Base-by-base conservation (phyloP, 345 rosid species). In the Salix viminalis region DNA sequence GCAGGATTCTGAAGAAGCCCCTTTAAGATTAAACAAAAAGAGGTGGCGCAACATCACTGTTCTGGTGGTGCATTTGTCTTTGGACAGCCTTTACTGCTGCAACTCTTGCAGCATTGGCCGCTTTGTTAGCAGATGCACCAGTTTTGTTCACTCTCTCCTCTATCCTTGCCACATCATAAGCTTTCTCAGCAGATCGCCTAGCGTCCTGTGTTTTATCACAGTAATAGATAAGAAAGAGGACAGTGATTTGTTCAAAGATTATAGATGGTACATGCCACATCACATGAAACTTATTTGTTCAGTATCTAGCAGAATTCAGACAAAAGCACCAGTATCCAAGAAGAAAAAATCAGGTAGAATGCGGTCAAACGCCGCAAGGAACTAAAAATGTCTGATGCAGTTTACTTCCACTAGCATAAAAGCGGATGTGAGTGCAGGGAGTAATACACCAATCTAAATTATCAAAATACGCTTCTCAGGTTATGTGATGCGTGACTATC, bases 101-200 rank as follows among this genome's bases (percentile, higher is more conserved):
- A 52, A 93, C 96, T 84, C 97, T 87, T 23, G 97, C 96, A 46
- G 96, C 91, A 80, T 87, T 93, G 37, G 97, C 98, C 12, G 98
- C 90, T 83, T 85, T 90, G 71, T 91, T 94, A 58, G 97, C 95
- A 0, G 86, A 87, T 69, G 86, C 83, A 67, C 91, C 80, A 23
- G 88, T 88, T 85, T 79, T 91, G 75, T 88, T 89, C 75, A 91
- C 92, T 73, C 91, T 88, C 71, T 88, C 92, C 12, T 94, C 95
- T 52, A 88, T 84, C 83, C 75, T 87, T 76, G 82, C 87, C 36
- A 84, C 73, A 23, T 83, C 83, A 66, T 72, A 79, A 60, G 94
- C 97, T 83, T 82, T 90, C 79, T 86, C 85, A 7, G 92, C 89
- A 75, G 91, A 90, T 74, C 78, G 82, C 70, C 71, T 89, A 56